These are phyloP conservation scores for Cutaneotrichosporon sp. DNA, from an alignment of 1,284 basidiomycete genomes.

Conservation along the genomic window DNA sequence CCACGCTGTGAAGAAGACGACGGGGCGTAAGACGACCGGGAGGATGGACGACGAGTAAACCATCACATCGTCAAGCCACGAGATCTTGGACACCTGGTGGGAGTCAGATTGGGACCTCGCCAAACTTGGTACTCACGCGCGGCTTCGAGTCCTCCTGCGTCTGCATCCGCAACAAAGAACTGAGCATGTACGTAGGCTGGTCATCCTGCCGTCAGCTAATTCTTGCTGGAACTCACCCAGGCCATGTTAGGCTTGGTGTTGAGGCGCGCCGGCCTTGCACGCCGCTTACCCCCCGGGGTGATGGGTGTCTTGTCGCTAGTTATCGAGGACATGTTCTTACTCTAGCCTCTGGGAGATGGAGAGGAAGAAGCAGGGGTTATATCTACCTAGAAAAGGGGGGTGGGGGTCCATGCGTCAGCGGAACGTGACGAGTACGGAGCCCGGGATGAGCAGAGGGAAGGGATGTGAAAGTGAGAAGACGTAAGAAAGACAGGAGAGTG, in stretches of 20 bases:
- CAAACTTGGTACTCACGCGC: conserved; percentile 35
- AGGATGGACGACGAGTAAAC: conserved; percentile 62
- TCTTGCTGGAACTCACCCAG: not conserved
- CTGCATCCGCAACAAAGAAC: conserved; percentile 44
- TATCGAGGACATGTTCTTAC: not conserved
- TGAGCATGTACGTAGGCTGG: conserved; percentile 28
- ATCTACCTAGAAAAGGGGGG: not conserved
- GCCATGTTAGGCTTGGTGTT: conserved; percentile 1
- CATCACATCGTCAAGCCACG: conserved; percentile 83
- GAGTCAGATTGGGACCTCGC: no score
- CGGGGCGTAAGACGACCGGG: conserved; percentile 61
- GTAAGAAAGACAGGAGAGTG: no score
- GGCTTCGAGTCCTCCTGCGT: conserved; percentile 48
- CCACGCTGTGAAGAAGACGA: conserved; percentile 76
- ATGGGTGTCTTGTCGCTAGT: not conserved
- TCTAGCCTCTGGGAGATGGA: not conserved
- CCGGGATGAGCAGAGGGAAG: no score
- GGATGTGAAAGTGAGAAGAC: no score
- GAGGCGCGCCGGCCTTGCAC: not conserved
- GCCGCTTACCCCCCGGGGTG: not conserved
- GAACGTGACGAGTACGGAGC: no score
- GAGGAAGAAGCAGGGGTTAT: not conserved
- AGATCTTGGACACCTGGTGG: conserved; percentile 64
- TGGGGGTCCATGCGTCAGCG: no score
- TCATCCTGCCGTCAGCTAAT: conserved; percentile 3